Evolutionary conservation across 768 basidiomycete species (phyloP), one percentile per base, ranked within the genome.

Genomic region (Termitomyces sp.): DNA sequence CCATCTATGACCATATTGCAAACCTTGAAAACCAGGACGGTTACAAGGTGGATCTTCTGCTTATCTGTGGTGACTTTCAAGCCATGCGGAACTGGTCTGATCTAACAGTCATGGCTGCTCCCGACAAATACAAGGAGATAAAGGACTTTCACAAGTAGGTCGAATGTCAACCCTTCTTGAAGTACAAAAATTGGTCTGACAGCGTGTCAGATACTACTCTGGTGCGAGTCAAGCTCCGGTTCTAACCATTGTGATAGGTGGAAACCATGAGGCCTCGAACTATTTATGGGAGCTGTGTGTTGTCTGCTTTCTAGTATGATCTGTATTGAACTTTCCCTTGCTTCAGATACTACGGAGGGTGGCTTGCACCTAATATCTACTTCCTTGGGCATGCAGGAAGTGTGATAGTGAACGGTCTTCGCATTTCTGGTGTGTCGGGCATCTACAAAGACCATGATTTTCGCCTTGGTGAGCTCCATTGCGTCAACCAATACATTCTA

Each of bases 21-120:
- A 64, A 74, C 13, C 82, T 94, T 32, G 90, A 97, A 67, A 61
- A 67, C 2, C 73, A 72, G 59, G 80, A 90, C 64, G 70, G 75
- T 13, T 87, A 86, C 71, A 86, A 82, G 55, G 83, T 97, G 55
- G 92, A 96, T 65, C 74, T 95, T 1, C 82, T 99, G 14, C 81
- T 99, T 40, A 87, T 98, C 30, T 98, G 96, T 58, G 97, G 97
- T 13, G 97, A 99, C 74, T 98, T 99, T 66, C 86, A 97, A 72
- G 95, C 97, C 18, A 79, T 97, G 48, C 80, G 97, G 30, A 95
- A 97, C 65, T 76, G 82, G 57, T 76, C 83, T 55, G 96, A 99
- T 74, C 79, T 97, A 43, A 82, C 89, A 66, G 90, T 88, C 61
- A 92, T 99, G 87, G 88, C 95, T 22, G 93, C 93, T 2, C 96